Conservation (phyloP, 1,284 basidiomycete species). For the Melampsora americana region DNA sequence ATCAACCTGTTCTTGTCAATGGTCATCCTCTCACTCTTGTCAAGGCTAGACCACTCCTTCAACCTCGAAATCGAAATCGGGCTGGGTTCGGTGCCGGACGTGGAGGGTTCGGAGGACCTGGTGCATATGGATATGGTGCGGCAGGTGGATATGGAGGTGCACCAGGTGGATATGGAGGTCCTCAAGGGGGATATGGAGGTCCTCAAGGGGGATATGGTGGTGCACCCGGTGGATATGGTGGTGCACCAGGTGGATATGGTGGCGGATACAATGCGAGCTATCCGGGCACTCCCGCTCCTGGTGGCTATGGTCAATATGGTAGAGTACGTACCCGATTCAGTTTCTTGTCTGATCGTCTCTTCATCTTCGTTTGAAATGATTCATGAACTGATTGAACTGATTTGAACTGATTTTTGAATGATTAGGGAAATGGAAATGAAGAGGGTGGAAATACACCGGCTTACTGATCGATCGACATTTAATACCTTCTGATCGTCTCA, state of each 20-base stretch:
- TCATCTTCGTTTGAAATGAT: background rate
- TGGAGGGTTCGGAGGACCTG: slow-evolving; percentile 5
- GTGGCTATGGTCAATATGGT: background rate
- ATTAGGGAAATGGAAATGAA: too few species aligned
- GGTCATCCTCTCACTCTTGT: slow-evolving; percentile 33
- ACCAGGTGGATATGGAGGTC: slow-evolving; percentile 21
- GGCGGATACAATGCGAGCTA: slow-evolving; percentile 9
- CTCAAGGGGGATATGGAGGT: slow-evolving; percentile 10
- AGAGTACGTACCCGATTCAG: background rate
- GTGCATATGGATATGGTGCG: slow-evolving; percentile 4
- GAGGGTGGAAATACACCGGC: too few species aligned
- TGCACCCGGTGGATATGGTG: background rate
- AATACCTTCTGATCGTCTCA: too few species aligned
- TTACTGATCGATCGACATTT: too few species aligned
- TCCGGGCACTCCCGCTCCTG: background rate
- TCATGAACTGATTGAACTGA: too few species aligned
- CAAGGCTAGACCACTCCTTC: slow-evolving; percentile 33
- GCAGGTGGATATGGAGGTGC: background rate
- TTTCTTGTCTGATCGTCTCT: background rate
- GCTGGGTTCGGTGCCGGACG: background rate
- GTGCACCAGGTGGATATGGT: background rate
- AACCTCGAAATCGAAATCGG: slow-evolving; percentile 12
- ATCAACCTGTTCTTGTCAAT: slow-evolving; percentile 20
- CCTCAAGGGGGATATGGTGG: background rate
- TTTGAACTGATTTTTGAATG: too few species aligned